Conservation (phyloP, 2,329 filamentous ascomycete species). For the Exophiala sp. region DNA sequence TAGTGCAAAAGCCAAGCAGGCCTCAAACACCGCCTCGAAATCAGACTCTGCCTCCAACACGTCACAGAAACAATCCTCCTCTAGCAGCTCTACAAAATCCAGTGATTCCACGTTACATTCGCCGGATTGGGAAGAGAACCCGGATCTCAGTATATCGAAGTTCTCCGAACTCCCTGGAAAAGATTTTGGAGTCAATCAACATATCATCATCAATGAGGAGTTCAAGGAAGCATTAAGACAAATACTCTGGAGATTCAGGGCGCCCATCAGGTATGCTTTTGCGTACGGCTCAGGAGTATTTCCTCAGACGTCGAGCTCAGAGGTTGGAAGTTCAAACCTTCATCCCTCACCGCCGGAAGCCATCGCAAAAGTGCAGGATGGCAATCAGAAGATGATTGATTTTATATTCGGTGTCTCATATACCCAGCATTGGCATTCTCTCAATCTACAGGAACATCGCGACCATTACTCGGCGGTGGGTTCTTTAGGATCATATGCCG, state of each 20-base stretch:
- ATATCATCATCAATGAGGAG: constrained; percentile 91
- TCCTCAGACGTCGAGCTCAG: constrained; percentile 55
- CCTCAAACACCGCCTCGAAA: neutral
- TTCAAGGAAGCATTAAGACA: constrained; percentile 86
- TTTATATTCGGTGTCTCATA: constrained; percentile 96
- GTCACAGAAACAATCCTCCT: constrained; percentile 4
- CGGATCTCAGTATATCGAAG: constrained; percentile 62
- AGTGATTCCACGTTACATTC: constrained; percentile 27
- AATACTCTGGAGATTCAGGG: constrained; percentile 84
- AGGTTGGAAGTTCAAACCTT: constrained; percentile 50
- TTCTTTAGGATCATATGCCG: constrained; percentile 73
- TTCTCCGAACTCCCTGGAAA: constrained; percentile 71
- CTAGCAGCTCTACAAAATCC: constrained; percentile 14
- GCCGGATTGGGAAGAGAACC: constrained; percentile 68
- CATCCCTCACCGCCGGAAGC: constrained; percentile 78
- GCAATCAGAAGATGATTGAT: constrained; percentile 92
- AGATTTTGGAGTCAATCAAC: constrained; percentile 89
- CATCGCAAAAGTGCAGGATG: constrained; percentile 77
- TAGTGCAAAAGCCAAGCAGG: constrained; percentile 14
- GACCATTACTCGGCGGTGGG: constrained; percentile 88
- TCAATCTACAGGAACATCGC: constrained; percentile 82
- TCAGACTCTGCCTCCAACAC: constrained; percentile 5
- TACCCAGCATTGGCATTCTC: constrained; percentile 91
- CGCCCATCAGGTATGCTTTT: constrained; percentile 92
- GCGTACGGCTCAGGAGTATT: constrained; percentile 97